Evolutionary conservation across 2,329 filamentous ascomycete species (phyloP).

Genomic region (Fusarium pseudocircinatum): DNA sequence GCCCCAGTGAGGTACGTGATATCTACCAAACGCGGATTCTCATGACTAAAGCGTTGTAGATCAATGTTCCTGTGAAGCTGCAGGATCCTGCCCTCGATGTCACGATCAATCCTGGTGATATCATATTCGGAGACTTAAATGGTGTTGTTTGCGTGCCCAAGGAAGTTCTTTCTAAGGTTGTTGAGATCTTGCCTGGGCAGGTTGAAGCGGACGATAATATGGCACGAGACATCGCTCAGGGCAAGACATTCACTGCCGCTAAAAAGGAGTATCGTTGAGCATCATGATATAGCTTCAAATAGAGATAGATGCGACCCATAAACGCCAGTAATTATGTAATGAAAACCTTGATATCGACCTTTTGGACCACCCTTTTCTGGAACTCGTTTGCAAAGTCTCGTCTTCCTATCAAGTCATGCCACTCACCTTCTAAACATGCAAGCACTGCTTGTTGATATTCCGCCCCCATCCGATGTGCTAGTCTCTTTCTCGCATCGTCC

Average conservation of each 20-base stretch:
- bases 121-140: slow-evolving; percentile 11
- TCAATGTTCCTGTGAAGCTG: slow-evolving; percentile 12
- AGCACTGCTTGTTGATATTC: too few relatives aligned
- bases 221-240: not conserved
- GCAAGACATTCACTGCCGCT: not conserved
- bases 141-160: slow-evolving; percentile 21
- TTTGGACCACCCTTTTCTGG: too few relatives aligned
- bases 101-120: not conserved
- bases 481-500: too few relatives aligned
- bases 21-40: accelerated
- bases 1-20: not conserved
- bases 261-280: not conserved
- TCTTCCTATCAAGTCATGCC: too few relatives aligned
- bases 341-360: too few relatives aligned
- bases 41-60: not conserved
- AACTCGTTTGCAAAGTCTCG: too few relatives aligned
- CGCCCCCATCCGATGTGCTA: too few relatives aligned
- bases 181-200: slow-evolving; percentile 8
- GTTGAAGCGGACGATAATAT: slow-evolving; percentile 28
- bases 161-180: not conserved
- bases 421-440: too few relatives aligned
- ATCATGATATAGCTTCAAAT: too few relatives aligned
- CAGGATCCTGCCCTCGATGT: slow-evolving; percentile 4
- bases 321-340: too few relatives aligned
- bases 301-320: too few relatives aligned